phyloP scores from a whole-genome alignment of 371 early-diverging fungal species.

The Sporodiniella umbellata region DNA sequence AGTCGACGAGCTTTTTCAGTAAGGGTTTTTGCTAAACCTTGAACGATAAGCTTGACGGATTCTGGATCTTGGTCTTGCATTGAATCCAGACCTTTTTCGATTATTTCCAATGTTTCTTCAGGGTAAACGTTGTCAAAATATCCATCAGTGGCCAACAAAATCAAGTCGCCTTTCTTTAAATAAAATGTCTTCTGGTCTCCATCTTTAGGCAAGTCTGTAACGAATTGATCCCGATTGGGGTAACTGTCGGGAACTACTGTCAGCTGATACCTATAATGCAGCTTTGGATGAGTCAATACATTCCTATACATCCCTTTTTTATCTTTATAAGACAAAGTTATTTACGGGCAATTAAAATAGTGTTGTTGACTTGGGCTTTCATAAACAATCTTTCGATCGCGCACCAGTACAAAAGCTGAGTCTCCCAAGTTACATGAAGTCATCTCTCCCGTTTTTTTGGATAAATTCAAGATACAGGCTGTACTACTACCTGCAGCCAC shows the following conservation, averaged over 20 bases:
- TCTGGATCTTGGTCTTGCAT: slow-evolving; percentile 26
- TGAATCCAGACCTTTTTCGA: slow-evolving; percentile 44
- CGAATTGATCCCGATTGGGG: slow-evolving; percentile 51
- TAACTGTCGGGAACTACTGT: slow-evolving; percentile 60
- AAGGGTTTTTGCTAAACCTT: slow-evolving; percentile 50
- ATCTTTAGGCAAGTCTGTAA: slow-evolving; percentile 63
- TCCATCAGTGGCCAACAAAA: slow-evolving; percentile 69
- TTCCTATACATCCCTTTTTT: neutral
- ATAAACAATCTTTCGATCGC: slow-evolving; percentile 58
- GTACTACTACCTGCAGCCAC: slow-evolving; percentile 69
- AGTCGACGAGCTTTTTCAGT: slow-evolving; percentile 57
- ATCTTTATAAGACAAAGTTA: neutral
- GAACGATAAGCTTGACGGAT: slow-evolving; percentile 46
- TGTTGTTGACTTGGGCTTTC: slow-evolving; percentile 69
- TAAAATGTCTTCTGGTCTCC: slow-evolving; percentile 58
- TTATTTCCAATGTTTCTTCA: slow-evolving; percentile 54
- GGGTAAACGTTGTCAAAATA: slow-evolving; percentile 70
- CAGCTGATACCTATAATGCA: slow-evolving; percentile 62
- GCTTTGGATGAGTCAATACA: too few relatives aligned
- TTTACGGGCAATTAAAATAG: slow-evolving; percentile 70
- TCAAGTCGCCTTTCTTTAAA: slow-evolving; percentile 63
- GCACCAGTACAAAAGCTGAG: slow-evolving; percentile 61
- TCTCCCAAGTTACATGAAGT: slow-evolving; percentile 66
- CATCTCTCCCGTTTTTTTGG: slow-evolving; percentile 60
- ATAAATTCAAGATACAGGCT: slow-evolving; percentile 65